phyloP scores from a whole-genome alignment of 257 asterid genomes.

The Thymus mandschuricus region DNA sequence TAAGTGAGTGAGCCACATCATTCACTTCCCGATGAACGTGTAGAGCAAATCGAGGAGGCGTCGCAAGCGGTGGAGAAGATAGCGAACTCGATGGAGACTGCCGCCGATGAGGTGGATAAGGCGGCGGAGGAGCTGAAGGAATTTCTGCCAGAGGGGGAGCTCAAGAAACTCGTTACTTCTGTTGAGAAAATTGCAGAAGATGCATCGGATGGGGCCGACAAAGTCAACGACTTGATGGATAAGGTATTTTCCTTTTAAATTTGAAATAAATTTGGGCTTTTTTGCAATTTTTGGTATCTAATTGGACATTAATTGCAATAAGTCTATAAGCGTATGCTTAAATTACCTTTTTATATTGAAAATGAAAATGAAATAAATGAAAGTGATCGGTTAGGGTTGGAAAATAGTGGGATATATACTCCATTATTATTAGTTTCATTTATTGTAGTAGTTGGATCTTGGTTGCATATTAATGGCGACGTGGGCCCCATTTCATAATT shows the following conservation, averaged over 20 bases:
- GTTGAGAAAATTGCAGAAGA: slow-evolving; percentile 45
- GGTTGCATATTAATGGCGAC: no score
- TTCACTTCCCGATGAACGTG: no score
- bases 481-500: no score
- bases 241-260: slow-evolving; percentile 31
- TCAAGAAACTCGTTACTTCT: slow-evolving; percentile 30
- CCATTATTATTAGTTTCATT: no score
- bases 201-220: slow-evolving; percentile 44
- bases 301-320: no score
- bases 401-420: no score
- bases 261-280: background rate
- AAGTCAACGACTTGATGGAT: slow-evolving; percentile 46
- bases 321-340: no score
- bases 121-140: slow-evolving; percentile 37
- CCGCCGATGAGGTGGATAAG: slow-evolving; percentile 36
- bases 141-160: slow-evolving; percentile 40
- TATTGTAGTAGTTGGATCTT: no score
- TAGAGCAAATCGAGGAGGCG: slow-evolving; percentile 41
- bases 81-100: slow-evolving; percentile 33
- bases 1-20: no score
- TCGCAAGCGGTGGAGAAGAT: slow-evolving; percentile 35
- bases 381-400: no score
- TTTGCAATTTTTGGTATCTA: background rate
- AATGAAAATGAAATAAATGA: no score
- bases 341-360: no score